Base-by-base conservation (phyloP, 768 basidiomycete genomes). In the Mycena latifolia region DNA sequence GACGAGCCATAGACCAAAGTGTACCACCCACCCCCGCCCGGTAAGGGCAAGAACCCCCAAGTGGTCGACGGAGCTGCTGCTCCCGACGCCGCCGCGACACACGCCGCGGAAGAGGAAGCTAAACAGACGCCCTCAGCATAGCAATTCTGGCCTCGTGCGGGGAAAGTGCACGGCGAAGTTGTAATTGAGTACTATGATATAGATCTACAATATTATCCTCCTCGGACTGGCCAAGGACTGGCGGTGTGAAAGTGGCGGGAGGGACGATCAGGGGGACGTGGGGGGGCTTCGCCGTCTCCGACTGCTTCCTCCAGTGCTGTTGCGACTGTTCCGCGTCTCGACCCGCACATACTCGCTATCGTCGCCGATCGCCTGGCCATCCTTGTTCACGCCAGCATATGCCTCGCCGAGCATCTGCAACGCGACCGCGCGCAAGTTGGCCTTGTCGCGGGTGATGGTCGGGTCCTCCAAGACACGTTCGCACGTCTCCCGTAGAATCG, bases 401-500 rank as follows among this genome's bases (percentile, higher is more conserved):
- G 82, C 75, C 79, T 94, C 92, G 7, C 95, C 95, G 1, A 96
- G 81, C 43, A 95, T 90, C 74, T 94, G 92, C 70, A 97, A 74
- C 5, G 93, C 94, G 24, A 92, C 85, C 0, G 95, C 95, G 20
- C 95, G 85, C 57, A 95, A 78, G 35, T 87, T 82, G 1, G 89
- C 84, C 74, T 93, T 92, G 39, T 84, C 80, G 0, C 85, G 82
- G 0, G 86, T 62, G 50, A 92, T 74, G 9, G 75, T 72, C 0
- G 86, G 77, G 59, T 92, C 89, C 48, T 84, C 84, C 7, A 96
- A 82, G 20, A 96, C 82, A 25, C 89, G 86, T 69, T 96, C 95
- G 74, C 95, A 96, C 0, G 92, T 92, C 76, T 96, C 95, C 18
- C 95, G 89, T 8, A 97, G 79, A 43, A 97, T 88, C 6, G 93